A percentile compares a stretch with the other conserved stretches of the same genome.
Evolutionary conservation across 2,329 filamentous ascomycete genomes (phyloP).

Genomic region (Fusarium verticillioides): DNA sequence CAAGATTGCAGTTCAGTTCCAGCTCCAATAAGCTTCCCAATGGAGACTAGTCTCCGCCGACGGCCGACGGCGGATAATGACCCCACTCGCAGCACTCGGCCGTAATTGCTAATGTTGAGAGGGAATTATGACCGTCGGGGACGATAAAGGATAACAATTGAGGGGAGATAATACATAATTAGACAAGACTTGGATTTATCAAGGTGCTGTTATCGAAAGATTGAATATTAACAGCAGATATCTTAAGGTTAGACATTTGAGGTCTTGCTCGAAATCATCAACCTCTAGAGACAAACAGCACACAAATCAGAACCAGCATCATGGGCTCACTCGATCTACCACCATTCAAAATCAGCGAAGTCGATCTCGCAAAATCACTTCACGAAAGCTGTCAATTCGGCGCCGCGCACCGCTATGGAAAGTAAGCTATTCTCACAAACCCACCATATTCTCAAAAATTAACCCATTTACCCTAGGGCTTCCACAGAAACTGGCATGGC

Average conservation of each 20-base stretch:
- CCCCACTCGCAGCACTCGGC: not conserved
- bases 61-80: constrained; percentile 2
- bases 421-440: not conserved
- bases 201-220: fast-evolving
- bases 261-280: fast-evolving
- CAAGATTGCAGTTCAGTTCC: not conserved
- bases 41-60: not conserved
- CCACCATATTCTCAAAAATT: fast-evolving
- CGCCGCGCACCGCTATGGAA: constrained; percentile 4
- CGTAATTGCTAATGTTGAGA: not conserved
- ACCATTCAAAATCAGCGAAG: not conserved
- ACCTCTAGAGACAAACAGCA: too few relatives aligned
- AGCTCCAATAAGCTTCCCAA: not conserved
- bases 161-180: not conserved
- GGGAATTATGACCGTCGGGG: not conserved
- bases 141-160: not conserved
- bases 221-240: fast-evolving
- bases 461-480: not conserved
- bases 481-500: constrained; percentile 14
- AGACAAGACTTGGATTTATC: not conserved
- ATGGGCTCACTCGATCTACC: not conserved
- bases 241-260: fast-evolving
- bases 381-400: constrained; percentile 11
- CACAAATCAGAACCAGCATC: too few relatives aligned
- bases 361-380: not conserved